Conservation (phyloP, 2,329 filamentous ascomycete species). For the Xylaria arbuscula region DNA sequence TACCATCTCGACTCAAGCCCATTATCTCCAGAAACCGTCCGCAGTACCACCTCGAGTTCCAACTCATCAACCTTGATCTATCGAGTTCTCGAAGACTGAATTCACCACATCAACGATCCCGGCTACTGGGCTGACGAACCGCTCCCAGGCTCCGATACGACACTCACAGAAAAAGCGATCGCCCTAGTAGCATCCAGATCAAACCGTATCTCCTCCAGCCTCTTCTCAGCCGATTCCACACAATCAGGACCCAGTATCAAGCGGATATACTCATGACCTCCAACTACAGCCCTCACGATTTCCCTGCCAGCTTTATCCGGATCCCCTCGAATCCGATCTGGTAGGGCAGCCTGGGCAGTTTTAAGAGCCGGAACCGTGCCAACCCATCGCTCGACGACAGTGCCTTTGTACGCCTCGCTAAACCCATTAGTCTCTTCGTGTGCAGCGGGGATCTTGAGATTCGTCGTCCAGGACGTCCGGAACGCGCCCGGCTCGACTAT, state of each 20-base stretch:
- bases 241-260: constrained; percentile 38
- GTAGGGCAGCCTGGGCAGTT: constrained; percentile 7
- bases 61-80: not conserved
- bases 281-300: constrained; percentile 37
- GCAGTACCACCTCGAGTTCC: too few species aligned
- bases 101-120: not conserved
- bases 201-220: constrained; percentile 28
- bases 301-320: constrained; percentile 36
- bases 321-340: constrained; percentile 32
- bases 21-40: too few species aligned
- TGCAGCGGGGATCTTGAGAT: constrained; percentile 23
- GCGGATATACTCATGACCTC: constrained; percentile 39
- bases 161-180: constrained; percentile 32
- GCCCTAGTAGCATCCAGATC: constrained; percentile 39
- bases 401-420: constrained; percentile 39
- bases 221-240: constrained; percentile 30
- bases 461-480: constrained; percentile 32
- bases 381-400: constrained; percentile 37
- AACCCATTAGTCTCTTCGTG: constrained; percentile 28
- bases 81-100: not conserved
- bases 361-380: constrained; percentile 14
- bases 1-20: too few species aligned
- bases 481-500: constrained; percentile 40
- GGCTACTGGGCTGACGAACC: too few species aligned
- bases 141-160: not conserved